Evolutionary conservation across 768 basidiomycete species (phyloP).

Genomic region (Tricholoma terreum): DNA sequence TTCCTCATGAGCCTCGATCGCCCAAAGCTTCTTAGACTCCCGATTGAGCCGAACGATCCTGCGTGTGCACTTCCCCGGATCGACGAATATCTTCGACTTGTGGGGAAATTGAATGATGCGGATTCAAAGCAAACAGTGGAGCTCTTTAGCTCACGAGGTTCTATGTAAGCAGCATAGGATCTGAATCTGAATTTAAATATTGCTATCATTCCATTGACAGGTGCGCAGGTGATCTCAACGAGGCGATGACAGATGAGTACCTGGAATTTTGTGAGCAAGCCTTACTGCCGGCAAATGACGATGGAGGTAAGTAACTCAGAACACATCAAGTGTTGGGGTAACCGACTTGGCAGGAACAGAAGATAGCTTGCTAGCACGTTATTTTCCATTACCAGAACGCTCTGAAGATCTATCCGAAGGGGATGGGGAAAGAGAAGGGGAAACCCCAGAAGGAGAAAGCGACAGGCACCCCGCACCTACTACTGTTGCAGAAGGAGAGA

Average conservation of each 20-base stretch:
- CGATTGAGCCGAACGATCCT: conserved; percentile 49
- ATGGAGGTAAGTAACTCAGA: conserved; percentile 20
- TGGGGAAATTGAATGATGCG: conserved; percentile 37
- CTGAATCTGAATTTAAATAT: background rate
- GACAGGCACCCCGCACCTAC: background rate
- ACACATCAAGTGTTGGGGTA: conserved; percentile 8
- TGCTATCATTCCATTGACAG: conserved; percentile 31
- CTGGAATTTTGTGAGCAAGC: conserved; percentile 59
- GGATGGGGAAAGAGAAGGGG: background rate
- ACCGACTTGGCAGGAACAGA: conserved; percentile 7
- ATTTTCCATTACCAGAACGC: conserved; percentile 36
- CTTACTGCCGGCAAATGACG: conserved; percentile 36
- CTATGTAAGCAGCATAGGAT: conserved; percentile 39
- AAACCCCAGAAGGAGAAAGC: background rate
- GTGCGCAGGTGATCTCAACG: conserved; percentile 49
- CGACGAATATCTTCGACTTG: conserved; percentile 43
- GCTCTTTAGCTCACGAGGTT: conserved; percentile 41
- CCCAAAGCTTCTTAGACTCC: conserved; percentile 33
- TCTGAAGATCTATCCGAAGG: conserved; percentile 7
- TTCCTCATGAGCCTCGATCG: background rate
- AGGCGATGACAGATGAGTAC: conserved; percentile 57
- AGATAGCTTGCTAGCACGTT: conserved; percentile 31
- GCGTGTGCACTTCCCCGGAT: conserved; percentile 55
- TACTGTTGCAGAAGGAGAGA: conserved; percentile 5
- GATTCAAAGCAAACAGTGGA: conserved; percentile 27